These are phyloP conservation scores for Aurifilum marmelostoma DNA, from an alignment of 2,329 filamentous ascomycete species.

Conservation along the genomic window DNA sequence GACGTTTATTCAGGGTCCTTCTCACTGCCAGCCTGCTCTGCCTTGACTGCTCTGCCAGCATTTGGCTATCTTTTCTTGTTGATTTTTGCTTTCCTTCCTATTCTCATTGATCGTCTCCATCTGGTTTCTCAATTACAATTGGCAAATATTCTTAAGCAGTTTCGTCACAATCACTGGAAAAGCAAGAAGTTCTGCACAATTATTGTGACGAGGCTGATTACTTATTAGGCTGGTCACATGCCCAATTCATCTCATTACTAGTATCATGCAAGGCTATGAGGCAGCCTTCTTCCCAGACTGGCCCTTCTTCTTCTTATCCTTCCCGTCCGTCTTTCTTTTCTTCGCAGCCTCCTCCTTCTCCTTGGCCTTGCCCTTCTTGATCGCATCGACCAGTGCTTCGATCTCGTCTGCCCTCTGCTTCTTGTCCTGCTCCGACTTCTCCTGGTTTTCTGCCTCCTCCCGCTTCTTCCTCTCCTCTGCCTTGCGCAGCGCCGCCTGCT, in stretches of 20 bases:
- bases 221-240: not conserved
- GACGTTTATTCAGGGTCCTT: not conserved
- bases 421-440: constrained; percentile 36
- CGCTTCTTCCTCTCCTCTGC: constrained; percentile 44
- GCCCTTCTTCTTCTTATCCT: constrained; percentile 32
- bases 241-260: not conserved
- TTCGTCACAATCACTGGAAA: not conserved
- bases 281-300: constrained; percentile 30
- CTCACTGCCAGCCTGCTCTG: not conserved
- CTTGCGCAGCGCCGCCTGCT: constrained; percentile 68
- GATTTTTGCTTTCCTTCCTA: no score
- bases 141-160: not conserved
- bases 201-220: not conserved
- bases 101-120: no score
- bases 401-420: constrained; percentile 38
- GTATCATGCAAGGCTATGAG: constrained; percentile 11
- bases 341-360: constrained; percentile 39
- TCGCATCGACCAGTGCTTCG: constrained; percentile 47
- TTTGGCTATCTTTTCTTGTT: not conserved
- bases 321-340: constrained; percentile 38
- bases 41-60: not conserved
- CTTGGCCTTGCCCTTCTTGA: constrained; percentile 48
- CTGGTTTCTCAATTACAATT: not conserved
- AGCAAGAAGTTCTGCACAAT: no score
- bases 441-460: constrained; percentile 41